Percentiles rank a stretch among this genome's conserved stretches.
These are phyloP conservation scores for Trichosporon sp. DNA, from an alignment of 1,284 basidiomycete species.

Conservation along the genomic window DNA sequence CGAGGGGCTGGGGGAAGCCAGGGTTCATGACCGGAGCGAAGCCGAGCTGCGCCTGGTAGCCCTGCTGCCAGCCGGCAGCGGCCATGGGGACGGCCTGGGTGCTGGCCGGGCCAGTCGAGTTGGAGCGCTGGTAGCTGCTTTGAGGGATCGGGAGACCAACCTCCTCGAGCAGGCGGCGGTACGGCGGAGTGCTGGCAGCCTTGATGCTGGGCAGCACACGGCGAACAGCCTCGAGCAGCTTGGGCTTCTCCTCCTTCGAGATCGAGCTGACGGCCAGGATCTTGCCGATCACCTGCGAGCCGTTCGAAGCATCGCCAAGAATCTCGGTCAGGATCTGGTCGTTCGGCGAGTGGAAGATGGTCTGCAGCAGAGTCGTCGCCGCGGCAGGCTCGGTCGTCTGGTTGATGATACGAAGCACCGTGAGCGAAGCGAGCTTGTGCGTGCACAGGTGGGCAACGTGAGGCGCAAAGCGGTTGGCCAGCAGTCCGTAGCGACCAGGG, in stretches of 20 bases:
- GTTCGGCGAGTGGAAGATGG: slow-evolving; percentile 74
- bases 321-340: slow-evolving; percentile 90
- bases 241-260: slow-evolving; percentile 61
- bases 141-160: slow-evolving; percentile 77
- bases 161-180: slow-evolving; percentile 85
- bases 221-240: slow-evolving; percentile 76
- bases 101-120: slow-evolving; percentile 10
- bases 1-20: slow-evolving; percentile 25
- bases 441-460: slow-evolving; percentile 95
- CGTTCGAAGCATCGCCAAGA: slow-evolving; percentile 89
- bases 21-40: slow-evolving; percentile 22
- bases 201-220: slow-evolving; percentile 80
- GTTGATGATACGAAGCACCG: slow-evolving; percentile 86
- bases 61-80: slow-evolving; percentile 17
- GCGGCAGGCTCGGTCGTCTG: slow-evolving; percentile 84
- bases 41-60: slow-evolving; percentile 4
- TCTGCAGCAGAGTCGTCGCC: slow-evolving; percentile 65
- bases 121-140: slow-evolving; percentile 2
- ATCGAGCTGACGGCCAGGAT: slow-evolving; percentile 80
- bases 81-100: slow-evolving; percentile 14
- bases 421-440: slow-evolving; percentile 92
- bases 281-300: slow-evolving; percentile 87
- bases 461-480: slow-evolving; percentile 91
- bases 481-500: slow-evolving; percentile 82
- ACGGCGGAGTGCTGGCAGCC: slow-evolving; percentile 85